phyloP scores from a whole-genome alignment of 768 basidiomycete species.

The Naematelia encephala region DNA sequence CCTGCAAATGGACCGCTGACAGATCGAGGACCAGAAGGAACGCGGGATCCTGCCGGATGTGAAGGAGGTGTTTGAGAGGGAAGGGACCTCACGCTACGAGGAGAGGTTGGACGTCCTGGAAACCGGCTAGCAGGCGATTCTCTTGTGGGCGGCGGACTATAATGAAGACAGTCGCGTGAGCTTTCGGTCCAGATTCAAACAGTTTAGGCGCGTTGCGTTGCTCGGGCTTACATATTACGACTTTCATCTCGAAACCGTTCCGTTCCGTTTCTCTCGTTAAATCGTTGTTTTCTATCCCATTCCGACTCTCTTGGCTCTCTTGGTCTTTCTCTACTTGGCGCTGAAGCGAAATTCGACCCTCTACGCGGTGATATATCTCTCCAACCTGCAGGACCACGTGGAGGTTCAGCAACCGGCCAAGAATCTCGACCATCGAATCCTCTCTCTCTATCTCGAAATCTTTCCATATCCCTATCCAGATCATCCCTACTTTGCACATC shows the following conservation, averaged over 20 bases:
- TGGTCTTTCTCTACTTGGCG: background rate
- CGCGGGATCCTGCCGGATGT: background rate
- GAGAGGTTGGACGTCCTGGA: background rate
- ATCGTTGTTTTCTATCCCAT: constrained; percentile 8
- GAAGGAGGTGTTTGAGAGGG: background rate
- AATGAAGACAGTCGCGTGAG: background rate
- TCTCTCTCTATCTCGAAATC: constrained; percentile 12
- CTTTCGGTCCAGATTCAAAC: background rate
- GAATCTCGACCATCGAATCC: constrained; percentile 9
- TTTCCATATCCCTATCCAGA: constrained; percentile 8
- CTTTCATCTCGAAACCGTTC: constrained; percentile 11
- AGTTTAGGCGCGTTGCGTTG: background rate
- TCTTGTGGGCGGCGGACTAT: background rate
- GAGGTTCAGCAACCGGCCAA: background rate
- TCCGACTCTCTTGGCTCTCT: background rate
- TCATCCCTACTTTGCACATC: constrained; percentile 10
- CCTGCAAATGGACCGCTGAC: background rate
- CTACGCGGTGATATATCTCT: background rate
- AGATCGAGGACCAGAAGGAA: background rate
- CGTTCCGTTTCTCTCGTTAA: constrained; percentile 1
- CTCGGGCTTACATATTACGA: background rate
- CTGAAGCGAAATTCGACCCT: background rate
- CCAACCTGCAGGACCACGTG: background rate
- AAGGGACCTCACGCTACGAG: background rate
- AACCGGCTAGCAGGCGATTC: background rate